These are phyloP conservation scores for Moringa oleifera DNA, from an alignment of 345 rosid genomes.

Conservation along the genomic window DNA sequence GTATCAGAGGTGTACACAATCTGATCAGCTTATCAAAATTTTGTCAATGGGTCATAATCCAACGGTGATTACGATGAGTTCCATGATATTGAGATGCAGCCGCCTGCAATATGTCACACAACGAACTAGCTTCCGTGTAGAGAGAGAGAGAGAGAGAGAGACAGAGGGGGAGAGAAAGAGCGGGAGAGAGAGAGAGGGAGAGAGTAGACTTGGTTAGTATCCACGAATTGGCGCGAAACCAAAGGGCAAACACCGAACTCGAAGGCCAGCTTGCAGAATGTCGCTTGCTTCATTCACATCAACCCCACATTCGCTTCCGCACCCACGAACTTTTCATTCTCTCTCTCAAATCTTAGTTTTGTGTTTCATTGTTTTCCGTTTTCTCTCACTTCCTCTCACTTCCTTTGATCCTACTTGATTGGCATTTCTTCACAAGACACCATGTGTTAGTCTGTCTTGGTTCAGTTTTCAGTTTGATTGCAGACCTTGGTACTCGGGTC, in stretches of 20 bases:
- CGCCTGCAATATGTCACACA: background rate
- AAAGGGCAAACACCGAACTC: slow-evolving; percentile 53
- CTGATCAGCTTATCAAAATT: too few relatives aligned
- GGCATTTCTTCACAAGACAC: slow-evolving; percentile 1
- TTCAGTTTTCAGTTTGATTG: slow-evolving; percentile 7
- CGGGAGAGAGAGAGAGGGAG: slow-evolving; percentile 8
- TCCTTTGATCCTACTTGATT: slow-evolving; percentile 13
- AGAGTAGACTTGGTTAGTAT: slow-evolving; percentile 34
- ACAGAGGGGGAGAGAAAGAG: slow-evolving; percentile 1
- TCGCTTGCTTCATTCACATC: slow-evolving; percentile 28
- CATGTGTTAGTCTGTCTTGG: background rate
- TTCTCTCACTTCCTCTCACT: slow-evolving; percentile 15
- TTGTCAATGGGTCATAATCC: too few relatives aligned
- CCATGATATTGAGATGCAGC: background rate
- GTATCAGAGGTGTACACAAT: too few relatives aligned
- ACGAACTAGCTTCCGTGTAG: background rate
- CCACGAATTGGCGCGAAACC: slow-evolving; percentile 89
- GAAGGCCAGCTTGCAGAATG: slow-evolving; percentile 46
- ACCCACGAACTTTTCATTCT: slow-evolving; percentile 17
- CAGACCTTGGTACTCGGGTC: slow-evolving; percentile 13
- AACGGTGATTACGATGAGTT: background rate
- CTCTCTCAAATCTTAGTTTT: slow-evolving; percentile 12
- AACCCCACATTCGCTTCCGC: slow-evolving; percentile 22
- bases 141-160: background rate
- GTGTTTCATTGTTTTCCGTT: slow-evolving; percentile 12